Conservation (phyloP, 1,284 basidiomycete species). For the Rhodotorula sp. region DNA sequence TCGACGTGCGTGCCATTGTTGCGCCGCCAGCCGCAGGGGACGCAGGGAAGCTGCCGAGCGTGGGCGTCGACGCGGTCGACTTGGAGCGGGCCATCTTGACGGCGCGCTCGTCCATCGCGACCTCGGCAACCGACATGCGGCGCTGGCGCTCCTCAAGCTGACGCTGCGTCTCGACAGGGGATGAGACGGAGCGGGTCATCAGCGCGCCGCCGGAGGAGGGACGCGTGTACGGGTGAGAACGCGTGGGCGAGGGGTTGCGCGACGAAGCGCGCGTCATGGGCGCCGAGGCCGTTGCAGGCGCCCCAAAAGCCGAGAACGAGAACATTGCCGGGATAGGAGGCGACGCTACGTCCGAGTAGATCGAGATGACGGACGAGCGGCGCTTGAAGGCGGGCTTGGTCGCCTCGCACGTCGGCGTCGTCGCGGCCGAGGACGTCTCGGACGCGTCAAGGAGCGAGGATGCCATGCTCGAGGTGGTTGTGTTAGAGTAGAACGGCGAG, state of each 20-base stretch:
- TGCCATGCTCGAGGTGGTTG: slow-evolving; percentile 4
- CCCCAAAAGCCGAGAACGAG: slow-evolving; percentile 16
- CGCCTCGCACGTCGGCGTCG: slow-evolving; percentile 15
- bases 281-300: neutral
- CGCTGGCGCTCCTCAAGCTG: slow-evolving; percentile 27
- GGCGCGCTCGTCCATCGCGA: slow-evolving; percentile 28
- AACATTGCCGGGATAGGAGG: slow-evolving; percentile 23
- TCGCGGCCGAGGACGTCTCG: slow-evolving; percentile 14
- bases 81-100: slow-evolving; percentile 27
- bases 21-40: neutral
- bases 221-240: slow-evolving; percentile 20
- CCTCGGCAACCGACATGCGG: slow-evolving; percentile 19
- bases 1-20: slow-evolving; percentile 17
- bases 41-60: neutral
- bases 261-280: neutral
- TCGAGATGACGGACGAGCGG: slow-evolving; percentile 5
- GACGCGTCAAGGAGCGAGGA: slow-evolving; percentile 12
- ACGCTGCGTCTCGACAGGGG: slow-evolving; percentile 37
- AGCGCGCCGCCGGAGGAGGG: slow-evolving; percentile 1
- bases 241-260: slow-evolving; percentile 11
- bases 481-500: slow-evolving; percentile 27
- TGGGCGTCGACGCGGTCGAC: slow-evolving; percentile 19
- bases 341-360: slow-evolving; percentile 8
- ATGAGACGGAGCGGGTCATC: slow-evolving; percentile 35
- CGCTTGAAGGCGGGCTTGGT: slow-evolving; percentile 13